Evolutionary conservation across 1,284 basidiomycete species (phyloP).

Genomic region (Ceratobasidium sp.): DNA sequence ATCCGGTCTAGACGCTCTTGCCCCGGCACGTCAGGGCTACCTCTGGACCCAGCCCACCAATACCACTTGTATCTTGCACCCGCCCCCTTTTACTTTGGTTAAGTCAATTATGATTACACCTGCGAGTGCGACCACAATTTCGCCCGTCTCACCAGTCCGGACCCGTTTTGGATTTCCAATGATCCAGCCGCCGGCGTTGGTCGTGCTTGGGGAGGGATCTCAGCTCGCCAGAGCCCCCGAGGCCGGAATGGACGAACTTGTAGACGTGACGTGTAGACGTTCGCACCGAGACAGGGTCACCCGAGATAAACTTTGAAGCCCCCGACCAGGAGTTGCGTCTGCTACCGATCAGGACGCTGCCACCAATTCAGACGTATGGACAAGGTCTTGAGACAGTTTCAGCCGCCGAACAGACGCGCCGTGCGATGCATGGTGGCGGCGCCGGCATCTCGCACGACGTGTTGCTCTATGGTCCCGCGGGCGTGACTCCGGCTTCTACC

Average conservation of each 20-base stretch:
- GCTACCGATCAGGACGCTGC: not conserved
- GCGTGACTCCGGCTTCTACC: constrained; percentile 34
- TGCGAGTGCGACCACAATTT: constrained; percentile 15
- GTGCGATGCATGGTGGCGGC: not conserved
- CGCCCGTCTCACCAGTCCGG: constrained; percentile 3
- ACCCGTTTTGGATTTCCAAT: constrained; percentile 15
- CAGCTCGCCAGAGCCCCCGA: not conserved
- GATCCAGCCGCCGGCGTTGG: constrained; percentile 1
- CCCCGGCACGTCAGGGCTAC: not conserved
- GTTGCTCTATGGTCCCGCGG: constrained; percentile 13
- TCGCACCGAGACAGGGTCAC: not conserved
- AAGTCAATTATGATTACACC: constrained; percentile 8
- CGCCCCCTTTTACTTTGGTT: not conserved
- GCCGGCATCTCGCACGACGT: constrained; percentile 2
- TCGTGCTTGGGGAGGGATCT: not conserved
- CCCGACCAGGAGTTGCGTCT: not conserved
- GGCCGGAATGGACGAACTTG: too few relatives aligned
- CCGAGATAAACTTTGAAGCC: not conserved
- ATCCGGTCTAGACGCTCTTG: not conserved
- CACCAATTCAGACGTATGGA: not conserved
- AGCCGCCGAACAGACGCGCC: constrained; percentile 11
- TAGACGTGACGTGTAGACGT: not conserved
- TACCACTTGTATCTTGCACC: not conserved
- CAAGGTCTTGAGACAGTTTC: not conserved
- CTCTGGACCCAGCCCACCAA: constrained; percentile 1